Evolutionary conservation across 2,329 filamentous ascomycete species (phyloP), one percentile per base, ranked within the genome.

Genomic region (Xylariaceae sp.): DNA sequence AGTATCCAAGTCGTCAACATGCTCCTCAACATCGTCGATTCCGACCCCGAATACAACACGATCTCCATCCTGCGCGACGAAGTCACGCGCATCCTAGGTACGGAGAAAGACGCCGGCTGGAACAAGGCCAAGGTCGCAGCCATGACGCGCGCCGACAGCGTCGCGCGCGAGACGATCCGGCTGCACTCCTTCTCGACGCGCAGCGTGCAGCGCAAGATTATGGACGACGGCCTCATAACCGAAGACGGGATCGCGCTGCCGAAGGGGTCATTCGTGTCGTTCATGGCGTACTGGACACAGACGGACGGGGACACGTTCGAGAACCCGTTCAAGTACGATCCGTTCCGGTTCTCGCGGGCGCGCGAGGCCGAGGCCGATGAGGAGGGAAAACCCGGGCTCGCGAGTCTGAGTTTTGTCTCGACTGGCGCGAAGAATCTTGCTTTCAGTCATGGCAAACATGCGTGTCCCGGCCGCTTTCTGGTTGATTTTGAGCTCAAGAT

Each of bases 101-200:
- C 55, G 35, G 53, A 57, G 15, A 55, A 53, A 44, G n/a, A 49
- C 4, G 13, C 35, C 5, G 48, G n/a, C 11, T 80, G 78, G 78
- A 76, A 73, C 4, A 78, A 77, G 54, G 60, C 66, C 6, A 68
- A 68, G 1, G 67, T 78, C 1, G 66, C 70, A 39, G 67, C 71
- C 10, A 73, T 80, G 72, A 66, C 68, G 1, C 68, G 67, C 2
- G 67, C 74, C 7, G 78, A 80, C 64, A 79, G 77, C 54, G 72
- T 73, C 0, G 67, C 73, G 1, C 73, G 78, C 10, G 78, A 80
- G 65, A 77, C 77, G 2, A 67, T 79, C 18, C 72, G 78, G 1
- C 51, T 74, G 2, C 58, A 76, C 23, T 67, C 73, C 0, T 71
- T 73, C 13, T 68, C 68, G 1, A 62, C 64, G 1, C 71, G 71